These are phyloP conservation scores for Blastocystis sp. DNA, from an alignment of 352 stramenopile species.

Conservation along the genomic window DNA sequence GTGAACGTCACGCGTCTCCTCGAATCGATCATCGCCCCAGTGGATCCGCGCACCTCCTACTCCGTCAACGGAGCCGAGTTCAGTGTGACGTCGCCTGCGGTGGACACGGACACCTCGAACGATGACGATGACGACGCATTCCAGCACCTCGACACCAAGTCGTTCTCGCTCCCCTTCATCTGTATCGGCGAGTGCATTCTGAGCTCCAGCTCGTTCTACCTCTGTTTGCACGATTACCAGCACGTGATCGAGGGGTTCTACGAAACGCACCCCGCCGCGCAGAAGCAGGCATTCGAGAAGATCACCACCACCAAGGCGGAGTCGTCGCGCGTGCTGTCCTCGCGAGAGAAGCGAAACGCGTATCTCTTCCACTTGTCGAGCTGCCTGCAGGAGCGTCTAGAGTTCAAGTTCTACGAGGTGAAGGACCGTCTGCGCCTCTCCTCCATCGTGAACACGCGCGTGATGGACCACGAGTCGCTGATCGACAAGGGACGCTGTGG, in stretches of 20 bases:
- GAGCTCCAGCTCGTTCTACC: constrained; percentile 14
- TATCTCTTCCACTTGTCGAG: background rate
- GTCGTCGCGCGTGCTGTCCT: background rate
- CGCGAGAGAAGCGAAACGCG: background rate
- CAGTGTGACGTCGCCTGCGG: too few relatives aligned
- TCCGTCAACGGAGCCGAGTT: too few relatives aligned
- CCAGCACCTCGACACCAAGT: background rate
- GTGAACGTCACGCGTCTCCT: too few relatives aligned
- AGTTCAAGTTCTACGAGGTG: background rate
- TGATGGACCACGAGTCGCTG: constrained; percentile 8
- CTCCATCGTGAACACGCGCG: background rate
- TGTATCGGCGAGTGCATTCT: background rate
- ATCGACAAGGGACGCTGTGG: constrained; percentile 2
- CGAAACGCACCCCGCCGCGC: background rate
- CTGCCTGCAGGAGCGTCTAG: constrained; percentile 6
- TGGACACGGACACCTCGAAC: background rate
- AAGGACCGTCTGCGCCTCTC: constrained; percentile 41
- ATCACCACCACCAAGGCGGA: background rate
- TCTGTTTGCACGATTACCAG: constrained; percentile 31
- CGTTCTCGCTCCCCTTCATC: constrained; percentile 34
- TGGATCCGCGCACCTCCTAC: too few relatives aligned
- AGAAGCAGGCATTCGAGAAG: background rate
- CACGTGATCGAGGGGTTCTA: background rate
- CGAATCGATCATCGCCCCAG: too few relatives aligned
- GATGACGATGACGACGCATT: background rate